phyloP scores from a whole-genome alignment of 2,329 filamentous ascomycete genomes.

The Neonectria hederae region DNA sequence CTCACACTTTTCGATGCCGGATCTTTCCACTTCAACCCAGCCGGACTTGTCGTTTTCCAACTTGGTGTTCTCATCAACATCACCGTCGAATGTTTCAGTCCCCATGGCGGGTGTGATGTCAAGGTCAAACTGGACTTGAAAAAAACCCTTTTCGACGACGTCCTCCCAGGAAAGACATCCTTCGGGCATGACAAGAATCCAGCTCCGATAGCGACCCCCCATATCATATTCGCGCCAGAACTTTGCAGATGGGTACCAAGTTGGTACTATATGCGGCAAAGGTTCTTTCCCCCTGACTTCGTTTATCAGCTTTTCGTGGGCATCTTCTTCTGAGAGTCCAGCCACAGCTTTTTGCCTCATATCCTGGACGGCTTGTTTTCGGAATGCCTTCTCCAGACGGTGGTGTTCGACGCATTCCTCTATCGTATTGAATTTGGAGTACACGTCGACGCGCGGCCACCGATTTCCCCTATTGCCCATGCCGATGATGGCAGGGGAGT shows the following conservation, averaged over 20 bases:
- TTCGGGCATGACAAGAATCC: conserved; percentile 22
- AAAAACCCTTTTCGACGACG: conserved; percentile 16
- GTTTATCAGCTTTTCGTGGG: conserved; percentile 7
- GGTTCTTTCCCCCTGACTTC: conserved; percentile 27
- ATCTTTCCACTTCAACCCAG: conserved; percentile 14
- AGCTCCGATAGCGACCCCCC: conserved; percentile 18
- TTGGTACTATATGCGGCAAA: conserved; percentile 29
- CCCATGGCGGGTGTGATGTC: conserved; percentile 14
- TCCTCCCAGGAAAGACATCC: conserved; percentile 26
- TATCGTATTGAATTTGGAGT: conserved; percentile 13
- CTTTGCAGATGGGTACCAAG: conserved; percentile 18
- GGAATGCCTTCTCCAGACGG: conserved; percentile 22
- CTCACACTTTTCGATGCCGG: background rate
- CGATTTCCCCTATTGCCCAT: background rate
- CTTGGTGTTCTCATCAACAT: background rate
- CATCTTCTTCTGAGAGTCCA: conserved; percentile 13
- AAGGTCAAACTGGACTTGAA: conserved; percentile 24
- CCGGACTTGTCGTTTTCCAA: conserved; percentile 14
- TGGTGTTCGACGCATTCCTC: conserved; percentile 31
- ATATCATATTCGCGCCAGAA: background rate
- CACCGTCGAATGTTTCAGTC: background rate
- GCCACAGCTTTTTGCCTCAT: conserved; percentile 14
- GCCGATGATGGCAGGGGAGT: background rate
- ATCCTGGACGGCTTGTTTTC: background rate
- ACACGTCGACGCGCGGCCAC: conserved; percentile 25